Evolutionary conservation across 106 monocot species (phyloP).

Genomic region (Allium sativum): DNA sequence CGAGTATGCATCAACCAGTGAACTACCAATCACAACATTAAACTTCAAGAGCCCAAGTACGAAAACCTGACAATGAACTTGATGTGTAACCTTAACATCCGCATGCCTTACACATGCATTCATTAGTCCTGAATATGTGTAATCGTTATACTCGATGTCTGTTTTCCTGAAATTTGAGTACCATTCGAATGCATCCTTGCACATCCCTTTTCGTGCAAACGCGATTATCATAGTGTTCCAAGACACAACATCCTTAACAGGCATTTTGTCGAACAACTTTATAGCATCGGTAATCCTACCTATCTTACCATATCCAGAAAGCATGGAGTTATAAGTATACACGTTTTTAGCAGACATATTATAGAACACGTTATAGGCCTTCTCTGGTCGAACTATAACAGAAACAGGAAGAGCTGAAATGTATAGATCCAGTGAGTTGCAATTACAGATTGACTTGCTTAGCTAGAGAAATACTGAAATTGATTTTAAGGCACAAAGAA

Average conservation of each 20-base stretch:
- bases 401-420: constrained; percentile 39
- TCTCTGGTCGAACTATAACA: constrained; percentile 16
- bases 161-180: constrained; percentile 35
- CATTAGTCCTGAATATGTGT: constrained; percentile 57
- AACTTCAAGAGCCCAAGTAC: constrained; percentile 27
- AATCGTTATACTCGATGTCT: constrained; percentile 18
- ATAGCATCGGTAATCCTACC: constrained; percentile 25
- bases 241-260: constrained; percentile 40
- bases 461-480: constrained; percentile 12
- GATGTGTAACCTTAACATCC: constrained; percentile 20
- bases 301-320: constrained; percentile 43
- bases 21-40: constrained; percentile 41
- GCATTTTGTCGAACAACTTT: constrained; percentile 45
- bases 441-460: constrained; percentile 35
- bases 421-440: constrained; percentile 24
- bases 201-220: constrained; percentile 28
- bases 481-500: too few species aligned
- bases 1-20: constrained; percentile 52
- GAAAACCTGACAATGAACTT: constrained; percentile 58
- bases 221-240: constrained; percentile 68
- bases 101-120: constrained; percentile 32
- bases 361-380: constrained; percentile 38
- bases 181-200: constrained; percentile 23
- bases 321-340: constrained; percentile 73
- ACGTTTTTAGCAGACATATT: constrained; percentile 48